phyloP scores from a whole-genome alignment of 108 stramenopile species.

The Skeletonema menzelii region DNA sequence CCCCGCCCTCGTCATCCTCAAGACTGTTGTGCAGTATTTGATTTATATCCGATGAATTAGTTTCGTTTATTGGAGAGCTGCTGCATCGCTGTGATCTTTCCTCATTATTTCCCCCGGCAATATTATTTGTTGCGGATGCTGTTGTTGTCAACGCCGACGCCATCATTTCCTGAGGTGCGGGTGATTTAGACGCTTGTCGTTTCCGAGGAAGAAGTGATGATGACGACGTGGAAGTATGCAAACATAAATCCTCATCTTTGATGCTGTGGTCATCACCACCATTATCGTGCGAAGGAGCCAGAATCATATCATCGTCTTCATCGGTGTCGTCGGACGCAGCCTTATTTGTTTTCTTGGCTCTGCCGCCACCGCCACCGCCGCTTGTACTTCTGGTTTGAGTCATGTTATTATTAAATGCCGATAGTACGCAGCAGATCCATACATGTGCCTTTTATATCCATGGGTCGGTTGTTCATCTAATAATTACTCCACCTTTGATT shows the following conservation, averaged over 20 bases:
- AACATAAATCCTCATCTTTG: not conserved
- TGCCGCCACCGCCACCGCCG: not conserved
- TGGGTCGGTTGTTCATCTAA: too few species aligned
- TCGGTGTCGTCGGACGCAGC: not conserved
- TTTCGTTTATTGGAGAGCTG: not conserved
- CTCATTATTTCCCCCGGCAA: not conserved
- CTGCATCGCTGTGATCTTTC: not conserved
- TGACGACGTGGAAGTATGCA: not conserved
- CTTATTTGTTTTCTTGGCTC: not conserved
- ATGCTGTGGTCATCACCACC: not conserved
- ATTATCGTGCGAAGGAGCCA: not conserved
- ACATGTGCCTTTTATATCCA: too few species aligned
- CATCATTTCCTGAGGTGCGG: conserved; percentile 4
- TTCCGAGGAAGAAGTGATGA: conserved; percentile 6
- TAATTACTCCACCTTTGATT: not conserved
- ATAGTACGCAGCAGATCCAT: not conserved
- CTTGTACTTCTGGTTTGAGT: not conserved
- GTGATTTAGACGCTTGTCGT: conserved; percentile 15
- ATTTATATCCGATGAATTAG: not conserved
- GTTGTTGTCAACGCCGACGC: not conserved
- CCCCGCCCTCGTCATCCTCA: not conserved
- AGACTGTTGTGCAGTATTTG: not conserved
- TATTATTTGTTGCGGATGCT: too few species aligned
- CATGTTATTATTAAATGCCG: not conserved
- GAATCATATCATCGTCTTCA: not conserved